A percentile compares a stretch with the other conserved stretches of the same genome.
These are phyloP conservation scores for Medicago lupulina DNA, from an alignment of 306 rosid species.

Conservation along the genomic window DNA sequence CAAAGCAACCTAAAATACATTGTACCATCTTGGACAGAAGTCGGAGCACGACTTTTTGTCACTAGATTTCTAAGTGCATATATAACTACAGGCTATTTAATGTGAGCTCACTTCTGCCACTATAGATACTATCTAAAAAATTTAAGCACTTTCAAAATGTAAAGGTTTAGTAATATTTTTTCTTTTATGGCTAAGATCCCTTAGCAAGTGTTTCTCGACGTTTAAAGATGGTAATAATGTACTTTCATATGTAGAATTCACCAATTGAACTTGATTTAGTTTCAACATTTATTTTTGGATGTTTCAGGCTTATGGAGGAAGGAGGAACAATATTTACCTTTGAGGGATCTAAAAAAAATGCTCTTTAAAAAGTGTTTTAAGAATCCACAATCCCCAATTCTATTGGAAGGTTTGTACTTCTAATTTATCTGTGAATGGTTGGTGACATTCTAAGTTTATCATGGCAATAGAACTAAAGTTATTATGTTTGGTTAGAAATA, in stretches of 20 bases:
- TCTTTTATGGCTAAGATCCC: background rate
- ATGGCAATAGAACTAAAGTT: background rate
- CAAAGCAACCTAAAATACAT: slow-evolving; percentile 76
- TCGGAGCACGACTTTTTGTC: slow-evolving; percentile 70
- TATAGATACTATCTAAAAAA: background rate
- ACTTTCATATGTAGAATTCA: background rate
- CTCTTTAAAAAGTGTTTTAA: slow-evolving; percentile 41
- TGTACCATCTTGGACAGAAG: slow-evolving; percentile 77
- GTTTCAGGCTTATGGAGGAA: background rate
- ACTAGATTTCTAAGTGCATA: slow-evolving; percentile 64
- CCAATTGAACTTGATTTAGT: background rate
- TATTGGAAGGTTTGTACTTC: background rate
- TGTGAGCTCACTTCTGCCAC: slow-evolving; percentile 57
- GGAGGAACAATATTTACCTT: slow-evolving; percentile 4
- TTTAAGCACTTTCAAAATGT: background rate
- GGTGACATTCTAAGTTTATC: background rate
- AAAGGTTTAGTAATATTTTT: background rate
- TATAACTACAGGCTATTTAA: slow-evolving; percentile 71
- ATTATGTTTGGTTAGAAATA: background rate
- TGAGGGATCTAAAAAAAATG: slow-evolving; percentile 40
- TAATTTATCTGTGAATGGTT: background rate
- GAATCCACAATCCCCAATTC: slow-evolving; percentile 49
- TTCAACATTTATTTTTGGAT: background rate
- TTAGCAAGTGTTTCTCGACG: background rate
- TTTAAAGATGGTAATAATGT: no score